A percentile compares a stretch with the other conserved stretches of the same genome.
Evolutionary conservation across 176 grass and related monocot genomes (phyloP).

Genomic region (Thalia dealbata): DNA sequence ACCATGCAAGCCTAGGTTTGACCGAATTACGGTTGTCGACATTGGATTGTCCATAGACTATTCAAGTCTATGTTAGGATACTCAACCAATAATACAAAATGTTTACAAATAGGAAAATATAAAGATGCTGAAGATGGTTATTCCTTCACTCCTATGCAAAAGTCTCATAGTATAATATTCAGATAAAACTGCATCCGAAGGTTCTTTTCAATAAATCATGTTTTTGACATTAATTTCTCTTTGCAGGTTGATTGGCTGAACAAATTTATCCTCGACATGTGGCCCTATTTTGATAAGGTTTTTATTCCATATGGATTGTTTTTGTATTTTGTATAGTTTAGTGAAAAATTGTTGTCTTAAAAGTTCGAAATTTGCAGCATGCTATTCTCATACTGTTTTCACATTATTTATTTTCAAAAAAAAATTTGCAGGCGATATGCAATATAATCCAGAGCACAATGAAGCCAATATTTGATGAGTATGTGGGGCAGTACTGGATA

Average conservation of each 20-base stretch:
- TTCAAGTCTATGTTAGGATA: not conserved
- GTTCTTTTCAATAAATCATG: not conserved
- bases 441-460: constrained; percentile 47
- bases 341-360: not conserved
- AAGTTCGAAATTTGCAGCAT: not conserved
- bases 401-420: constrained; percentile 18
- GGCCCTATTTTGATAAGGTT: constrained; percentile 94
- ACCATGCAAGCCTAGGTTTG: too few species aligned
- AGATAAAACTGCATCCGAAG: not conserved
- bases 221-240: constrained; percentile 5
- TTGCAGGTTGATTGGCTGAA: constrained; percentile 93
- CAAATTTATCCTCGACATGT: constrained; percentile 65
- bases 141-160: not conserved
- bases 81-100: not conserved
- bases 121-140: not conserved
- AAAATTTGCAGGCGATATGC: constrained; percentile 80
- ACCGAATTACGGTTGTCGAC: too few species aligned
- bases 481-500: constrained; percentile 70
- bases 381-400: not conserved
- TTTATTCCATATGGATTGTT: constrained; percentile 36
- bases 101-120: not conserved
- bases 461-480: constrained; percentile 72
- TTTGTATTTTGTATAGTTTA: constrained; percentile 4
- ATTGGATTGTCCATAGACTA: too few species aligned
- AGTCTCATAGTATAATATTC: not conserved